Conservation (phyloP, 1,284 basidiomycete species). For the Phaffia rhodozyma region DNA sequence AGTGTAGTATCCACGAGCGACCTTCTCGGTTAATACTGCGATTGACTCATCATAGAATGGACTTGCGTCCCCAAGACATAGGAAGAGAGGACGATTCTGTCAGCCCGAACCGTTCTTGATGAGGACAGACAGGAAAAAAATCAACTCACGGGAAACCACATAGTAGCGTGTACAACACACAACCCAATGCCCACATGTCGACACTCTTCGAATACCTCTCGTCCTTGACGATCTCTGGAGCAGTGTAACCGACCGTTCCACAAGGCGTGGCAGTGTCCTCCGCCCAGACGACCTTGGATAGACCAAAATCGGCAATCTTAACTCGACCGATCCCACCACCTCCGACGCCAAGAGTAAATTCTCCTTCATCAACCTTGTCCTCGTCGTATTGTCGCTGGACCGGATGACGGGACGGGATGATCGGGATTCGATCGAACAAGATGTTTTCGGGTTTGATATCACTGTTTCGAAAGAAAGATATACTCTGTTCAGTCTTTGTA, state of each 20-base stretch:
- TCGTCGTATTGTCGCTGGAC: constrained; percentile 85
- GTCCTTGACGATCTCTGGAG: constrained; percentile 98
- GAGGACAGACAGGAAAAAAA: no score
- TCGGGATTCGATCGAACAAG: constrained; percentile 85
- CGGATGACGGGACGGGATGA: constrained; percentile 70
- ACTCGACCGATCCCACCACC: constrained; percentile 95
- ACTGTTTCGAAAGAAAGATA: constrained; percentile 24
- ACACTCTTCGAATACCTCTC: constrained; percentile 97
- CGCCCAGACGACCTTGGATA: constrained; percentile 98
- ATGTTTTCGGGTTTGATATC: constrained; percentile 99
- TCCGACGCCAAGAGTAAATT: constrained; percentile 79
- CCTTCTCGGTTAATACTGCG: constrained; percentile 95
- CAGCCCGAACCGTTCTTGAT: constrained; percentile 3
- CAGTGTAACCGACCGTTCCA: constrained; percentile 97
- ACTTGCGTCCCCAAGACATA: constrained; percentile 19
- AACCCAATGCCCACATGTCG: constrained; percentile 99
- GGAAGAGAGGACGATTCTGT: constrained; percentile 13
- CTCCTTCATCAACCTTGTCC: constrained; percentile 97
- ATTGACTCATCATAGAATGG: constrained; percentile 99
- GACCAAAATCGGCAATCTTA: constrained; percentile 98
- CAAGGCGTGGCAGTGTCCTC: constrained; percentile 99
- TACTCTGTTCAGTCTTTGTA: neutral
- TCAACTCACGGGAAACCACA: constrained; percentile 71
- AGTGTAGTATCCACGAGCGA: constrained; percentile 93
- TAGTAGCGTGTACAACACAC: constrained; percentile 95